A percentile compares a stretch with the other conserved stretches of the same genome.
Conservation (phyloP, 495 filamentous ascomycete genomes). For the Hypoxylon fuscum region DNA sequence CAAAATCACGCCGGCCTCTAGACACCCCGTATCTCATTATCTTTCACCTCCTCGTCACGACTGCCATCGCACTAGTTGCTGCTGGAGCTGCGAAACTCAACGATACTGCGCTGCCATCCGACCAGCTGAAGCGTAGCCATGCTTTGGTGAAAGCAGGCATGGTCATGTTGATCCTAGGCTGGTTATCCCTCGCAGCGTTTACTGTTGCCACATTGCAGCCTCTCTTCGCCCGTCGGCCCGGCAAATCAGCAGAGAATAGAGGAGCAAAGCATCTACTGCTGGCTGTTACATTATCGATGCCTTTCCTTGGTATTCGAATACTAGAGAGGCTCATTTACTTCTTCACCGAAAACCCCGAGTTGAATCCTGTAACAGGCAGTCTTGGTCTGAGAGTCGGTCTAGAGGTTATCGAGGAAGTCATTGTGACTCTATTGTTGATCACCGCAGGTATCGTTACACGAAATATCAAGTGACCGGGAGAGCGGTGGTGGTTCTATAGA, state of each 20-base stretch:
- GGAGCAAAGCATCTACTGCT: conserved; percentile 40
- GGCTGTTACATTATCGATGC: conserved; percentile 41
- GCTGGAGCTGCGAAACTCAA: conserved; percentile 43
- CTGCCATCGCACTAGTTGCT: conserved; percentile 43
- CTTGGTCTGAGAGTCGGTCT: conserved; percentile 42
- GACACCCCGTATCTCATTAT: conserved; percentile 31
- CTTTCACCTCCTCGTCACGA: conserved; percentile 36
- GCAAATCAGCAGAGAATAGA: background rate
- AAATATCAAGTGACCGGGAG: conserved; percentile 27
- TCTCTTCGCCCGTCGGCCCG: background rate
- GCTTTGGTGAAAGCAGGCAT: conserved; percentile 47
- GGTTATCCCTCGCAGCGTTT: conserved; percentile 43
- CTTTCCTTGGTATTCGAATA: conserved; percentile 42
- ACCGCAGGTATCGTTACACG: conserved; percentile 41
- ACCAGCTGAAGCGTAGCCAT: conserved; percentile 19
- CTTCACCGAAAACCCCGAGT: conserved; percentile 25
- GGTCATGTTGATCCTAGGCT: conserved; percentile 45
- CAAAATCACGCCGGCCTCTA: conserved; percentile 21
- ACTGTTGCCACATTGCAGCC: conserved; percentile 35
- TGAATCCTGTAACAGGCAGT: conserved; percentile 39
- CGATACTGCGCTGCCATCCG: conserved; percentile 20
- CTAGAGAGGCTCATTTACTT: conserved; percentile 43
- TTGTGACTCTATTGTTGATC: conserved; percentile 40
- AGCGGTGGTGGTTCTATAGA: too few relatives aligned
- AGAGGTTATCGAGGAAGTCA: conserved; percentile 45